These are phyloP conservation scores for Lyophyllum semitale DNA, from an alignment of 768 basidiomycete species.

Conservation along the genomic window DNA sequence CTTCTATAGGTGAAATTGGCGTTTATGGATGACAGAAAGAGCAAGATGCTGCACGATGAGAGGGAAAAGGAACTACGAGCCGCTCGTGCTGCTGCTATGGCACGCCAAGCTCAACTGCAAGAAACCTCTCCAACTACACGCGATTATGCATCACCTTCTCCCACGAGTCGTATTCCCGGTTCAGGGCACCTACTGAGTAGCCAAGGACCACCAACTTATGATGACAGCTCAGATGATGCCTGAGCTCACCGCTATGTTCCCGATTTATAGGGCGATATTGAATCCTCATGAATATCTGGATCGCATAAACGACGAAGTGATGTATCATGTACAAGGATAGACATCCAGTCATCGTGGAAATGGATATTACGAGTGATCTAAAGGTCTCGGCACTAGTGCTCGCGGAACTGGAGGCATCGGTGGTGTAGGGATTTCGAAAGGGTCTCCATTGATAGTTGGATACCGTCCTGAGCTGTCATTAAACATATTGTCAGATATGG, in stretches of 20 bases:
- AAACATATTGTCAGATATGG: neutral
- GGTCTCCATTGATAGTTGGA: slow-evolving; percentile 24
- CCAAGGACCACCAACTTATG: slow-evolving; percentile 22
- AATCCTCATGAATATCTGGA: neutral
- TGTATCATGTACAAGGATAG: neutral
- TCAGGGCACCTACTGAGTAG: slow-evolving; percentile 36
- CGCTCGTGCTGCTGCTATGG: slow-evolving; percentile 35
- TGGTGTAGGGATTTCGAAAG: slow-evolving; percentile 39
- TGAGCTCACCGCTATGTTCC: neutral
- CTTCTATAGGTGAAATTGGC: slow-evolving; percentile 67
- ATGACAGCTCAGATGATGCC: slow-evolving; percentile 10
- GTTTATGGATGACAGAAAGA: slow-evolving; percentile 76
- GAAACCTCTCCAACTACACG: slow-evolving; percentile 2
- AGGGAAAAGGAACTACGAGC: slow-evolving; percentile 56
- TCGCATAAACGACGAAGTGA: neutral
- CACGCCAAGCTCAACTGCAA: slow-evolving; percentile 16
- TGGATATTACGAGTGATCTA: slow-evolving; percentile 15
- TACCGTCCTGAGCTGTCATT: slow-evolving; percentile 13
- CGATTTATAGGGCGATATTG: neutral
- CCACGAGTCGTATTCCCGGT: slow-evolving; percentile 34
- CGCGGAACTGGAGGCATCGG: slow-evolving; percentile 28
- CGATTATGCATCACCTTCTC: slow-evolving; percentile 15
- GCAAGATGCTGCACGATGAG: slow-evolving; percentile 54
- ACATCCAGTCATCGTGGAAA: slow-evolving; percentile 1
- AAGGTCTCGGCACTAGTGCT: slow-evolving; percentile 24